Base-by-base conservation (phyloP, 2,329 filamentous ascomycete genomes). In the Tolypocladium pustulatum region DNA sequence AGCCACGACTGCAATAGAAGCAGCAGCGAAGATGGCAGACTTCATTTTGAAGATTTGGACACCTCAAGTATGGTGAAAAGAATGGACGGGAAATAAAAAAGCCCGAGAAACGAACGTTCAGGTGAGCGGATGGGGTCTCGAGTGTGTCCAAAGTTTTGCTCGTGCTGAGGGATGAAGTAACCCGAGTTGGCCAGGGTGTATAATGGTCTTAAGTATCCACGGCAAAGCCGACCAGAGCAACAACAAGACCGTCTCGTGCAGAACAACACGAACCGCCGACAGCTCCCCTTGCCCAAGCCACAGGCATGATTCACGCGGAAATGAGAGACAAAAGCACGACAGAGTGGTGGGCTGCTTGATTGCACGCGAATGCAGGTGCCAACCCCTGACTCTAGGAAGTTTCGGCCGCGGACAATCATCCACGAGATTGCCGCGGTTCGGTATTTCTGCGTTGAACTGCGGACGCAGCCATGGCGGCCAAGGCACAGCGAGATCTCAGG, bases 21-120 rank as follows among this genome's bases (percentile, higher is more conserved):
- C 61, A 41, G 61, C 63, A 56, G 62, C 65, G 57, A 66, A 27
- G 55, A 64, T 54, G 46, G 62, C 62, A 30, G 65, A 67, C 63
- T 64, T 67, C 65, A 68, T 68, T 41, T 57, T 64, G 61, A 51
- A 46, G 37, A 9, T 20, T 46, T 55, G 36, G 53, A 38, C 55
- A 55, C n/a, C 37, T 7, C 10, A 32, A 49, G 51, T 54, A n/a
- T 15, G n/a, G 22, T n/a, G 49, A 59, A 65, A 63, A 41, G 65
- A 65, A 60, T 64, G 61, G 61, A 64, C 62, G 60, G 64, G 62
- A 61, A 55, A 38, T 57, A 56, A 55, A 60, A 58, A 58, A 57
- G 49, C 62, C 63, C 62, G 54, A 57, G 60, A 58, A 65, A 62
- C 55, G 61, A 64, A 58, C 36, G 58, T 57, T 61, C 15, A 38